Evolutionary conservation across 768 basidiomycete genomes (phyloP).

Genomic region (Rickenella mellea): DNA sequence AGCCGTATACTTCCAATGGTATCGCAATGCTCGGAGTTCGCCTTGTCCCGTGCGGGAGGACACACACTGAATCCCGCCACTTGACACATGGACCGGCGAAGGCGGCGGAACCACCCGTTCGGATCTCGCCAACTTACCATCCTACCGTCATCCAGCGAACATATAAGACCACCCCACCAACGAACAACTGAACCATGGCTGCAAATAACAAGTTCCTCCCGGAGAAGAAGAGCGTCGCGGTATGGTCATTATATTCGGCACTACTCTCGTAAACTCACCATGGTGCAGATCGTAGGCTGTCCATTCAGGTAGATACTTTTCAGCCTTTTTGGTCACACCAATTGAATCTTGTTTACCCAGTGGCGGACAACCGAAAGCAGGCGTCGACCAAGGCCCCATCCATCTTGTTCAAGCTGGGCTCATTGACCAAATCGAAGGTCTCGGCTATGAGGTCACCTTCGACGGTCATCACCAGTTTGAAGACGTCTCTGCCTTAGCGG

Average conservation of each 20-base stretch:
- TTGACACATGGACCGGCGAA: too few relatives aligned
- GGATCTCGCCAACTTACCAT: neutral
- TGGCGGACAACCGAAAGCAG: constrained; percentile 48
- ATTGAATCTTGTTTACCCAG: neutral
- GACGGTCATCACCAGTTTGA: constrained; percentile 88
- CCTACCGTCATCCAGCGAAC: neutral
- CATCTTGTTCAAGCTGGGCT: constrained; percentile 85
- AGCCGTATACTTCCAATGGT: too few relatives aligned
- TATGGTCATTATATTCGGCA: constrained; percentile 30
- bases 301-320: constrained; percentile 60
- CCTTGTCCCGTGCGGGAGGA: too few relatives aligned
- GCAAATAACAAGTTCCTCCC: constrained; percentile 37
- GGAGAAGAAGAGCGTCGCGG: constrained; percentile 70
- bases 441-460: constrained; percentile 88
- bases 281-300: constrained; percentile 76
- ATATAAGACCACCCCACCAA: neutral
- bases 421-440: constrained; percentile 56
- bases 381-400: constrained; percentile 85
- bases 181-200: constrained; percentile 16
- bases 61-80: too few relatives aligned
- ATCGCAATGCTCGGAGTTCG: too few relatives aligned
- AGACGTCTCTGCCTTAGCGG: constrained; percentile 48
- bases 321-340: constrained; percentile 8
- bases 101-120: too few relatives aligned
- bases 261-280: constrained; percentile 6